Evolutionary conservation across 1,139 yeast species (phyloP), one percentile per base, ranked within the genome.

Genomic region (Protomyces gravidus): DNA sequence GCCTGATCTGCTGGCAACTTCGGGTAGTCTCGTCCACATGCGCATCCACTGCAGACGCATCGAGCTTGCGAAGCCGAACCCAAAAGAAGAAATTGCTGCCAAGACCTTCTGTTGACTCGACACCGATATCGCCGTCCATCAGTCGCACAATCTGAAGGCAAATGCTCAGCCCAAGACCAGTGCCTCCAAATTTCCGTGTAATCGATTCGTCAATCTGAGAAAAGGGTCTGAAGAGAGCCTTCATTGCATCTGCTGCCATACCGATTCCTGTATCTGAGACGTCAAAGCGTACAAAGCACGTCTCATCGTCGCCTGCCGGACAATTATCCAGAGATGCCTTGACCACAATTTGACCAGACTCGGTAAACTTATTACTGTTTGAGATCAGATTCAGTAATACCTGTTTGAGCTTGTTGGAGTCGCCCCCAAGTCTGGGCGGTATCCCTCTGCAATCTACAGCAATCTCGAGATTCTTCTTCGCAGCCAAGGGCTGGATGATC

Each of bases 341-440:
- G 33, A 68, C 61, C 19, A 66, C 63, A 50, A 85, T 89, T 66
- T 81, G 82, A 47, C 92, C 92, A 63, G 77, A 75, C 63, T 81
- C 83, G 7, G 96, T 89, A 66, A 89, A 89, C 69, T 89, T 89
- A 65, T 89, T 76, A 1, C 95, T 86, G 70, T 87, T 89, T 13
- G 94, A 86, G 4, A 89, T 92, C 62, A 89, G 74, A 67, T 89
- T 89, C 89, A 89, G 86, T 17, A 89, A 84, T 60, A 89, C 85
- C 72, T 89, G 97, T 57, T 89, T 84, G 47, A 89, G 71, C 89
- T 83, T 71, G 83, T 76, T 67, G 79, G 80, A 68, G 82, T 87
- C 0, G 86, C 84, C 21, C 5, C 46, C 42, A 36, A 45, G 15
- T 49, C 28, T 6, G 32, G 33, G 25, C 50, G 50, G 36, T 39